Evolutionary conservation across 2,329 filamentous ascomycete genomes (phyloP), one percentile per base, ranked within the genome.

Genomic region (Sporothrix curviconia): DNA sequence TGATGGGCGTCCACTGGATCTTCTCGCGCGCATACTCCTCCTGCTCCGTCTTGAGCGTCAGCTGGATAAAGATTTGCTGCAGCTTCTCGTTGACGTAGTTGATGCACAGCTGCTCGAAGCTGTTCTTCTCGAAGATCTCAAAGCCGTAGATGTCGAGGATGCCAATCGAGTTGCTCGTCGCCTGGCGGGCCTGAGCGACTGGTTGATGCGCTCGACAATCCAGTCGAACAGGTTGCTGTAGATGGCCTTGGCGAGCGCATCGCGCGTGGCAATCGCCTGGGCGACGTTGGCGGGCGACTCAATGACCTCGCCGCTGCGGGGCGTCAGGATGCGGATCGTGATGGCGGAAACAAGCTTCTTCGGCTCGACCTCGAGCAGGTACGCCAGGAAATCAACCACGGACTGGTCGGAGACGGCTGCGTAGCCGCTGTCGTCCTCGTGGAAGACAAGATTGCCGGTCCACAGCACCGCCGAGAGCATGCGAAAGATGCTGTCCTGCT

Each of bases 31-130:
- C 90, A 68, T 99, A 99, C 71, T 99, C 94, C 65, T 99, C 94
- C 74, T 99, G 94, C 71, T 99, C 94, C 0, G 94, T 87, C 76
- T 96, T 96, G 61, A 99, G 74, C 0, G 94, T 99, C 65, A 99
- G 78, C 72, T 99, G 94, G 65, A 99, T 99, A 70, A 99, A 99
- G 67, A 99, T 97, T 69, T 99, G 94, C 73, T 99, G 94, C 58
- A 99, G 78, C 74, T 99, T 99, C 75, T 99, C 94, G 72, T 99
- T 99, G 68, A 97, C 95, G 68, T 97, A 99, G 77, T 99, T 99
- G 80, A 99, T 99, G 74, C 94, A 99, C 7, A 99, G 83, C 73
- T 99, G 94, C 71, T 99, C 94, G 67, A 99, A 99, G 63, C 90
- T 96, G 76, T 99, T 99, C 76, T 92, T 94, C 70, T 99, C 94